Percentiles rank a stretch among this genome's conserved stretches.
These are phyloP conservation scores for Aspergillus coremiiformis DNA, from an alignment of 495 filamentous ascomycete genomes.

Conservation along the genomic window DNA sequence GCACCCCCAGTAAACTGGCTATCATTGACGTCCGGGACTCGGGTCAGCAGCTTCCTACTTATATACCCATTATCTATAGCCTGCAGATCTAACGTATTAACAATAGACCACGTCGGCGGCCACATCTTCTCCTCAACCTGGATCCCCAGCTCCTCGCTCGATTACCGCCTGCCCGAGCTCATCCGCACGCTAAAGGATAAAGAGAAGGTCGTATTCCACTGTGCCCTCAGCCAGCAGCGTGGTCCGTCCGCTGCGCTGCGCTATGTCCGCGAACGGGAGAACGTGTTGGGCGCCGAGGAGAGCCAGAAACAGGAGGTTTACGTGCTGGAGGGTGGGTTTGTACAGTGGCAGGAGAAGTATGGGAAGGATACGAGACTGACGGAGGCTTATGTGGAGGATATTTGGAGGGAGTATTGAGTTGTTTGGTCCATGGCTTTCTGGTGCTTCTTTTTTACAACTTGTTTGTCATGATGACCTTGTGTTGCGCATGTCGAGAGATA, in stretches of 20 bases:
- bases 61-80: background rate
- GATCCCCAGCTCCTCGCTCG: slow-evolving; percentile 64
- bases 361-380: slow-evolving; percentile 73
- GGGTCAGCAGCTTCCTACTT: slow-evolving; percentile 36
- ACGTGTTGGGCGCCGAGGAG: slow-evolving; percentile 25
- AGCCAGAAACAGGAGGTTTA: slow-evolving; percentile 60
- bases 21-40: slow-evolving; percentile 87
- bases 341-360: slow-evolving; percentile 84
- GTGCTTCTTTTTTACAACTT: slow-evolving; percentile 10
- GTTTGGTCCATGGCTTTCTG: background rate
- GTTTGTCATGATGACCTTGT: background rate
- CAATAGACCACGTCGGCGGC: slow-evolving; percentile 78
- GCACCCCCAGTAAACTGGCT: slow-evolving; percentile 45
- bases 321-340: slow-evolving; percentile 81
- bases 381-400: slow-evolving; percentile 74
- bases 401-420: slow-evolving; percentile 63
- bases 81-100: background rate
- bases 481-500: background rate
- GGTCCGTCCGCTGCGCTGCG: slow-evolving; percentile 40
- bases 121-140: slow-evolving; percentile 72
- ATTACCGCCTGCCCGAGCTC: slow-evolving; percentile 71
- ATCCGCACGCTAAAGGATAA: slow-evolving; percentile 70
- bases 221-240: slow-evolving; percentile 84
- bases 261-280: slow-evolving; percentile 38
- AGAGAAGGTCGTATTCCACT: slow-evolving; percentile 88